These are phyloP conservation scores for Aspergillus vadensis DNA, from an alignment of 2,329 filamentous ascomycete genomes.

Conservation along the genomic window DNA sequence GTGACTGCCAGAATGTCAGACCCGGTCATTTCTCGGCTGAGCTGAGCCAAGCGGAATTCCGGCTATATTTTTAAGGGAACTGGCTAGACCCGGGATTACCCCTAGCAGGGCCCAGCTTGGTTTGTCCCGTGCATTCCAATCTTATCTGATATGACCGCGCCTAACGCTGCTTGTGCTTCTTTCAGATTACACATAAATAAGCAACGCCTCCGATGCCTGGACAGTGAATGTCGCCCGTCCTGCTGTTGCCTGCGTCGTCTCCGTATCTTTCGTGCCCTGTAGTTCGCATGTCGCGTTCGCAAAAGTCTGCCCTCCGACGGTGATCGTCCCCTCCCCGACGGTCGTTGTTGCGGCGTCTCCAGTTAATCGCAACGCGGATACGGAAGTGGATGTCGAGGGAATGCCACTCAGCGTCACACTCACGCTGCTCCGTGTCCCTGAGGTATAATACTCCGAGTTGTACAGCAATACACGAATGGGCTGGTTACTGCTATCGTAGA, in stretches of 20 bases:
- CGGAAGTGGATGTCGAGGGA: constrained; percentile 28
- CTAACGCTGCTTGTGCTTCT: too few species aligned
- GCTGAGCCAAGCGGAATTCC: background rate
- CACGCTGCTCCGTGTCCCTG: constrained; percentile 32
- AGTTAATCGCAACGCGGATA: constrained; percentile 51
- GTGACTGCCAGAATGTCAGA: too few species aligned
- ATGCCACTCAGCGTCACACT: constrained; percentile 49
- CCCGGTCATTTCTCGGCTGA: background rate
- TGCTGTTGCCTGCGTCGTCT: constrained; percentile 24
- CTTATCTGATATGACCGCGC: background rate
- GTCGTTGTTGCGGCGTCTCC: constrained; percentile 48
- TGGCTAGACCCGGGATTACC: background rate
- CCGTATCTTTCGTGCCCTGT: constrained; percentile 37
- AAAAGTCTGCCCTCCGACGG: constrained; percentile 52
- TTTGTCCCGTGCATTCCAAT: background rate
- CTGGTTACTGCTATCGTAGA: constrained; percentile 41
- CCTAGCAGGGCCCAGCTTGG: background rate
- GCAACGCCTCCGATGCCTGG: constrained; percentile 51
- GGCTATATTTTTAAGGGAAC: background rate
- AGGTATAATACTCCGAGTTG: constrained; percentile 36
- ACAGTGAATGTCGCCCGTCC: constrained; percentile 45
- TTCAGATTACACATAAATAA: constrained; percentile 46
- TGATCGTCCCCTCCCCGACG: constrained; percentile 48
- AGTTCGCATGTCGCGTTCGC: constrained; percentile 49
- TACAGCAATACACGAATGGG: constrained; percentile 46